Conservation (phyloP, 495 filamentous ascomycete genomes). For the Neurospora hispaniola region DNA sequence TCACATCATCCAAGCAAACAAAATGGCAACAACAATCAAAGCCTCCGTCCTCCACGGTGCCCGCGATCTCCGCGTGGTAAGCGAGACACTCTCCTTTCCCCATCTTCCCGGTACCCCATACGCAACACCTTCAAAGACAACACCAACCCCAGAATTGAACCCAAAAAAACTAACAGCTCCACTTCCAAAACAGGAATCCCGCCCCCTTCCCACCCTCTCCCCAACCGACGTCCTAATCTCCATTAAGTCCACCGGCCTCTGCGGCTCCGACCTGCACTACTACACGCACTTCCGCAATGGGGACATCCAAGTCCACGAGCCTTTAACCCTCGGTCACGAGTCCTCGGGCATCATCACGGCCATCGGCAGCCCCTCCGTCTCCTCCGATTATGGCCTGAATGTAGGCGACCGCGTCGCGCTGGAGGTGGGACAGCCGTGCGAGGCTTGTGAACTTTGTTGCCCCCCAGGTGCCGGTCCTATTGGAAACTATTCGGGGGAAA, state of each 20-base stretch:
- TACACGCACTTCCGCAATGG: constrained; percentile 57
- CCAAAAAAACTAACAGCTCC: neutral
- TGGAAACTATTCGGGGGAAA: too few relatives aligned
- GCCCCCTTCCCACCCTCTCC: constrained; percentile 29
- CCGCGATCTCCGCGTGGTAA: constrained; percentile 56
- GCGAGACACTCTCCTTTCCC: constrained; percentile 3
- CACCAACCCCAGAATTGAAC: neutral
- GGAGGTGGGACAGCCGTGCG: constrained; percentile 77
- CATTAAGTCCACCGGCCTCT: constrained; percentile 51
- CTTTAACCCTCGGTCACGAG: constrained; percentile 53
- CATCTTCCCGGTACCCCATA: too few relatives aligned
- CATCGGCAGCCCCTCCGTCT: constrained; percentile 35
- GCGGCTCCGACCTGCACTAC: constrained; percentile 62
- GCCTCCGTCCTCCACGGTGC: constrained; percentile 63
- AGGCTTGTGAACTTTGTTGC: constrained; percentile 37
- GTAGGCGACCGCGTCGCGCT: constrained; percentile 68
- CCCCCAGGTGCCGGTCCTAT: too few relatives aligned
- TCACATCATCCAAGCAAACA: neutral
- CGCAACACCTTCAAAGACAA: too few relatives aligned
- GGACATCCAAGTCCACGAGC: constrained; percentile 52
- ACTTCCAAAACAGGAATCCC: constrained; percentile 31
- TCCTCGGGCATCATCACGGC: constrained; percentile 47
- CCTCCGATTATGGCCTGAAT: constrained; percentile 18
- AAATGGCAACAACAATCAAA: constrained; percentile 26
- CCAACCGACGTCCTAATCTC: constrained; percentile 47